Percentiles rank a stretch among this genome's conserved stretches.
Conservation (phyloP, 2,329 filamentous ascomycete genomes). For the Scortechinia acanthostroma region DNA sequence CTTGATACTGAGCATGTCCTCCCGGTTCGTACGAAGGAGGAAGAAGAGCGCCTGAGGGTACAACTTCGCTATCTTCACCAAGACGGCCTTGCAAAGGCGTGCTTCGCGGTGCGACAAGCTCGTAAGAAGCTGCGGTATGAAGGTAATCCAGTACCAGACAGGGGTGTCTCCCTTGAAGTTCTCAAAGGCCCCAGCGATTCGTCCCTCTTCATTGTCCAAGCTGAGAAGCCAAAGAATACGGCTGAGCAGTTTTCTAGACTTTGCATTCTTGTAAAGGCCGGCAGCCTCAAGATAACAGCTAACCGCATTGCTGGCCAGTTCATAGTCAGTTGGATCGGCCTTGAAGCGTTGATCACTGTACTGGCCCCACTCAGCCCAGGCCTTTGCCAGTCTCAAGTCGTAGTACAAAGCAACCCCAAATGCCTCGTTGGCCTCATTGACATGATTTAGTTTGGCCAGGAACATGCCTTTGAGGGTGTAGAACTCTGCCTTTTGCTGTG, state of each 20-base stretch:
- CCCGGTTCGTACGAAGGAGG: slow-evolving; percentile 82
- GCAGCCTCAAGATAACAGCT: slow-evolving; percentile 95
- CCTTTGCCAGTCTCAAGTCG: slow-evolving; percentile 89
- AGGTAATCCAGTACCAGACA: slow-evolving; percentile 99
- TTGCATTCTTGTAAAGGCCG: slow-evolving; percentile 92
- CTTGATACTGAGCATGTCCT: slow-evolving; percentile 89
- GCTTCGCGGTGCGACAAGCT: slow-evolving; percentile 89
- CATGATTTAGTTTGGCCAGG: slow-evolving; percentile 83
- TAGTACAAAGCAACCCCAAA: slow-evolving; percentile 94
- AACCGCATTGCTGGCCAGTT: slow-evolving; percentile 80
- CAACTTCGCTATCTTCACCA: slow-evolving; percentile 88
- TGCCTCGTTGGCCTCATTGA: slow-evolving; percentile 84
- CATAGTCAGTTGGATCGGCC: slow-evolving; percentile 74
- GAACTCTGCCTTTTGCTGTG: slow-evolving; percentile 94
- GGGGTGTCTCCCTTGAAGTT: slow-evolving; percentile 96
- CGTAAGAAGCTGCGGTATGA: slow-evolving; percentile 90
- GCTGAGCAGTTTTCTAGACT: slow-evolving; percentile 86
- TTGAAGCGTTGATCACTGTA: slow-evolving; percentile 97
- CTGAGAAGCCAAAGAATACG: slow-evolving; percentile 93
- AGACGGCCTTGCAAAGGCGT: slow-evolving; percentile 74
- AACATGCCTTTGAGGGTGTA: slow-evolving; percentile 99
- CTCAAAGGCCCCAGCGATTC: slow-evolving; percentile 79
- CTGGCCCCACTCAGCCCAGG: slow-evolving; percentile 98
- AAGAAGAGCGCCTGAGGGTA: slow-evolving; percentile 96
- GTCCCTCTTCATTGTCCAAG: slow-evolving; percentile 80